Evolutionary conservation across 2,329 filamentous ascomycete species (phyloP), one percentile per base, ranked within the genome.

Genomic region (Keithomyces neogunnii): DNA sequence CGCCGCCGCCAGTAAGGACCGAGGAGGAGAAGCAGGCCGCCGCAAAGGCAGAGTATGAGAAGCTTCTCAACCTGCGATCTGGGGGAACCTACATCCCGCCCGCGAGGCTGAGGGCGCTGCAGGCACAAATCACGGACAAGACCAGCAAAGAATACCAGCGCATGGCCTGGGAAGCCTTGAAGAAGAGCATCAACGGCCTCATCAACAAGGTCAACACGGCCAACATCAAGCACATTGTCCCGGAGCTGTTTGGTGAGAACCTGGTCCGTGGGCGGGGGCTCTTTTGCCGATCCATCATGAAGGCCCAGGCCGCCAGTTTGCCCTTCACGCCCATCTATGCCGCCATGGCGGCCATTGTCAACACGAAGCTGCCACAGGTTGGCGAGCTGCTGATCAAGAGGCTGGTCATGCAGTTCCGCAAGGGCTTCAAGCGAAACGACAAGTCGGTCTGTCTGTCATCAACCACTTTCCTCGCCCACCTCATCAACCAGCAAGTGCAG

Each of bases 171-270:
- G 93, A 99, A 70, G 92, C 92, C 10, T 74, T 99, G 63, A 99
- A 99, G 75, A 99, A 99, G 76, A 93, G 88, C 47, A 96, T 99
- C 72, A 97, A 99, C 66, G 93, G 93, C 61, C 74, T 99, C 58
- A 96, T 99, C 78, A 99, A 99, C 79, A 99, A 99, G 75, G 88
- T 96, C 75, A 97, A 97, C 70, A 88, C 92, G 51, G 89, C 88
- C 35, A 99, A 99, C 69, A 97, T 99, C 78, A 97, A 99, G 71
- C 81, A 88, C 64, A 96, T 99, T 56, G 90, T 97, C 29, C 92
- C 92, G 2, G 93, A 99, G 71, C 77, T 99, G 45, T 99, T 99
- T 69, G 82, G 84, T 47, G 93, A 99, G 75, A 99, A 99, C 66
- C 71, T 99, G 60, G 78, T 99, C 40, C 85, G 93, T 52, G 93